Base-by-base conservation (phyloP, 2,329 filamentous ascomycete species). In the Colletotrichum tamarilloi region DNA sequence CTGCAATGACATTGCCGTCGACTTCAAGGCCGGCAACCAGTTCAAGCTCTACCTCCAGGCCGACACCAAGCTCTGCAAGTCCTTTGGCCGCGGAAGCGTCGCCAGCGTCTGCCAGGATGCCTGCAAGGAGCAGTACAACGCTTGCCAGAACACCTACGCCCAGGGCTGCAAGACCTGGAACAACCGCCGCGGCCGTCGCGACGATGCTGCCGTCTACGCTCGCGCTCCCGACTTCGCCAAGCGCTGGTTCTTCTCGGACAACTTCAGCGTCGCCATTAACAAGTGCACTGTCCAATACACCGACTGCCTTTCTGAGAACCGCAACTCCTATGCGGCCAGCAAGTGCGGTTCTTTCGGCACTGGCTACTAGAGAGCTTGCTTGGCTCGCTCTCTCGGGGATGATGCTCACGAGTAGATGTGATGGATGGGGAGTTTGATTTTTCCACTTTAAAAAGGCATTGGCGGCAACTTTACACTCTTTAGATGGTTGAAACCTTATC, bases 41-140 rank as follows among this genome's bases (percentile, higher is more conserved):
- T 89, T 88, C 82, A 90, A 90, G 83, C 81, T 87, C 52, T 90
- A 90, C 83, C 86, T 78, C 14, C 79, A 84, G 63, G 76, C 81
- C 57, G 81, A 88, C 76, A 83, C 81, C 73, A 75, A 70, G 67
- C 81, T 82, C 26, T 89, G 87, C 81, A 80, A 80, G 22, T 81
- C 83, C 24, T 90, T 87, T 79, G 70, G 78, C 14, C 83, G 84
- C 73, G 70, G 66, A 35, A 72, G 81, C 62, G 81, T 81, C 75
- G 72, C 76, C 57, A 78, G 80, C 74, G 88, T 85, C 63, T 90
- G 88, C 78, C 77, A 81, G 64, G 87, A 88, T 75, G 87, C 88
- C 35, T 90, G 88, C 82, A 83, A 86, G 80, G 81, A 82, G 64
- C 88, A 90, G 82, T 88, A 85, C 78, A 77, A 85, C 46, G 79